Percentiles rank a stretch among this genome's conserved stretches.
Conservation (phyloP, 768 basidiomycete species). For the Termitomyces sp. region DNA sequence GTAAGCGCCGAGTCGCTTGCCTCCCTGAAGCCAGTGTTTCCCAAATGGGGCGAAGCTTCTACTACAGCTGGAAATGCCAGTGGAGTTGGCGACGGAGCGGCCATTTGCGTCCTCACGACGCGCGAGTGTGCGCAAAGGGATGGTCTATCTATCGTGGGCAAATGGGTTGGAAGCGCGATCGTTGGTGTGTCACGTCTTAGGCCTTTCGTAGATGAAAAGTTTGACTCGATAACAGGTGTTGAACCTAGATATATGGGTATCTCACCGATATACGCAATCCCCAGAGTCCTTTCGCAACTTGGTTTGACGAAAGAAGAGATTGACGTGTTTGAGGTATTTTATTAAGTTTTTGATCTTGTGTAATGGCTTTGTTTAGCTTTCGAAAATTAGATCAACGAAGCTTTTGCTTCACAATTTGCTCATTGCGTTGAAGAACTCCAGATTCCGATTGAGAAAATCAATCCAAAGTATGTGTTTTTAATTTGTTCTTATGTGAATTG, state of each 20-base stretch:
- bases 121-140: conserved; percentile 69
- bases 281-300: conserved; percentile 54
- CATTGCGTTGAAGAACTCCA: conserved; percentile 81
- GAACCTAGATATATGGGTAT: conserved; percentile 79
- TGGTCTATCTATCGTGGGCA: conserved; percentile 75
- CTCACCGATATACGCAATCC: conserved; percentile 65
- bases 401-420: conserved; percentile 92
- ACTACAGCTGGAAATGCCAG: conserved; percentile 86
- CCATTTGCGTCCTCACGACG: conserved; percentile 77
- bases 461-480: conserved; percentile 58
- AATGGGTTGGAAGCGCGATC: conserved; percentile 73
- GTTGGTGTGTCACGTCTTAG: conserved; percentile 46
- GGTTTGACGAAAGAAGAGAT: conserved; percentile 69
- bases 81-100: conserved; percentile 91
- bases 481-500: background rate
- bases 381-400: conserved; percentile 68
- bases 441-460: conserved; percentile 76
- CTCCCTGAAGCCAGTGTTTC: conserved; percentile 83
- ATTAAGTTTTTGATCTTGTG: background rate
- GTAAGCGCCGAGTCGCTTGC: conserved; percentile 74
- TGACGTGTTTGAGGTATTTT: conserved; percentile 69
- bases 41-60: conserved; percentile 62
- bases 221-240: conserved; percentile 41
- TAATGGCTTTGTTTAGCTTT: background rate
- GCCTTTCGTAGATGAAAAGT: background rate